Base-by-base conservation (phyloP, 176 grass and related monocot species). In the Pharus latifolius region DNA sequence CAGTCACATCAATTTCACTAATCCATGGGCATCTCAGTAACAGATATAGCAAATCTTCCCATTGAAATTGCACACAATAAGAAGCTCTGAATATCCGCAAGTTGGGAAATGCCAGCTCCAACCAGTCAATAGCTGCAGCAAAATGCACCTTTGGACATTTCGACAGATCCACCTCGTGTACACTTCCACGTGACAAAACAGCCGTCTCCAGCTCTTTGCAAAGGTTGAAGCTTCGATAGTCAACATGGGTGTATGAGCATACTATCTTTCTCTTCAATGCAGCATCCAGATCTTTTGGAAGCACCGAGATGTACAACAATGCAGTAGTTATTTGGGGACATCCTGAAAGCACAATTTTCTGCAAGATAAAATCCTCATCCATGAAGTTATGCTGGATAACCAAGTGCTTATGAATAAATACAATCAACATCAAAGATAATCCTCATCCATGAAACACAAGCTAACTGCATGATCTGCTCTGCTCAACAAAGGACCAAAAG, bases 311-410 rank as follows among this genome's bases (percentile, higher is more conserved):
- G 34, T 73, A 80, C 60, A 91, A 62, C 38, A 83, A 70, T 65
- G 68, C 70, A 2, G 63, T 28, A 63, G 83, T 87, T 73, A 91
- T 73, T 10, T 91, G 88, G 28, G 75, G 67, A 34, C 88, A 91
- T 69, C 84, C 76, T 14, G 84, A 72, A 81, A 87, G 84, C 15
- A 84, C 42, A 51, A 91, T 78, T 77, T 84, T 84, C 84, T 91
- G 88, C 48, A 82, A 78, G 49, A 82, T 2, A 65, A 76, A 81
- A 72, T 7, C 9, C 16, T 24, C 46, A 53, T 33, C 22, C 14
- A 16, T 78, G 7, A 73, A 50, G 56, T 50, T 50, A 50, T n/a
- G n/a, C n/a, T n/a, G n/a, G n/a, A n/a, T n/a, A n/a, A n/a, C n/a
- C n/a, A n/a, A n/a, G n/a, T n/a, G n/a, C n/a, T n/a, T n/a, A n/a